Conservation (phyloP, 2,329 filamentous ascomycete genomes). For the Fusarium staphyleae region DNA sequence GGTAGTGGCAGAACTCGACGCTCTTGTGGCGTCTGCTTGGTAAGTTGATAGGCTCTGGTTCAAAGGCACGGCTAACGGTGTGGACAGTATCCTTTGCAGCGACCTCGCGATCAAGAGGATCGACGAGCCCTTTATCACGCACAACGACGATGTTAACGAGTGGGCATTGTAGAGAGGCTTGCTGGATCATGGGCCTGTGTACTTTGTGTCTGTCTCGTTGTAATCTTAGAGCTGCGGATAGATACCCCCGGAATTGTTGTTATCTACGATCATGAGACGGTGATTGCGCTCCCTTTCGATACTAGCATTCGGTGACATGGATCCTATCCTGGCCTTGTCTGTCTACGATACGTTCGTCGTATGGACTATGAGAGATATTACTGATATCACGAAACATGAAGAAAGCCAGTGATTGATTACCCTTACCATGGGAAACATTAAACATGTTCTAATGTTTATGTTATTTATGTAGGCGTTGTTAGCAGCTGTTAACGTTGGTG, state of each 20-base stretch:
- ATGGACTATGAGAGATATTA: too few species aligned
- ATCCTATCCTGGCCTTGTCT: too few species aligned
- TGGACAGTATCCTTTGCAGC: conserved; percentile 82
- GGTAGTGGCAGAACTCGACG: conserved; percentile 87
- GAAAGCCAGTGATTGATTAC: too few species aligned
- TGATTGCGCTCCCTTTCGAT: conserved; percentile 29
- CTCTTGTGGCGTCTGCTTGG: conserved; percentile 89
- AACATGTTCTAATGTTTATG: too few species aligned
- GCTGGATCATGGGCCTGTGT: conserved; percentile 17
- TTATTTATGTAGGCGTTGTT: too few species aligned
- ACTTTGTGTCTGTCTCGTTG: conserved; percentile 25
- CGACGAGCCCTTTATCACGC: conserved; percentile 86
- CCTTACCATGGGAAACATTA: too few species aligned
- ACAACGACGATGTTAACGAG: conserved; percentile 76
- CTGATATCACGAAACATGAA: too few species aligned
- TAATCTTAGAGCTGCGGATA: conserved; percentile 42
- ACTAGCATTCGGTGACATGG: conserved; percentile 50
- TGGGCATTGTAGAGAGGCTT: conserved; percentile 70
- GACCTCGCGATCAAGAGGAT: conserved; percentile 95
- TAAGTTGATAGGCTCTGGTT: conserved; percentile 51
- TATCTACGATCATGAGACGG: conserved; percentile 9
- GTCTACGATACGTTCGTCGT: too few species aligned
- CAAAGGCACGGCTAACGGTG: conserved; percentile 1
- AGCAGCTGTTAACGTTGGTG: too few species aligned
- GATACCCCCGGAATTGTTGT: conserved; percentile 37